Evolutionary conservation across 1,139 yeast genomes (phyloP), one percentile per base, ranked within the genome.

Genomic region (Zygosaccharomyces pseudobailii): DNA sequence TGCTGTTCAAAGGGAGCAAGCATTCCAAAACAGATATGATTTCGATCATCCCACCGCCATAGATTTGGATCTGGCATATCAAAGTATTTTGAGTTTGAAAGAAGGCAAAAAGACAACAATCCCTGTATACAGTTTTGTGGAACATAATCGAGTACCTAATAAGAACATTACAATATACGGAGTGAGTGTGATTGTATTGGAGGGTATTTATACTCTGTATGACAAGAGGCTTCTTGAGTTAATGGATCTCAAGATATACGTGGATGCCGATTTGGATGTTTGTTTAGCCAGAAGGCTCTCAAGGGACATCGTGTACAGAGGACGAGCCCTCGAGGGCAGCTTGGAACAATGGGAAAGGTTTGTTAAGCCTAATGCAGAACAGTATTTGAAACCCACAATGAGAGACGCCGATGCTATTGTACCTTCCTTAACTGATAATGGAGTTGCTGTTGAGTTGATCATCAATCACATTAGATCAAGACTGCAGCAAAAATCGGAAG

Each of bases 301-400:
- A 5, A 74, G 98, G 58, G 98, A 92, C 65, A 89, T 89, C 45
- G 72, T 87, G 20, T 82, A 83, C 52, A 73, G 98, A 52, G 96
- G 95, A 1, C 72, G 98, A 53, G 96, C 89, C 58, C 70, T 90
- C 36, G 73, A 71, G 3, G 95, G 96, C 1, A 86, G 90, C 27
- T 76, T 92, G 55, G 75, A 79, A 53, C 98, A 92, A 63, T 92
- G 97, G 97, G 84, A 86, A 55, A 69, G 71, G 22, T 90, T 84
- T 66, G 98, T 92, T 32, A 92, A 90, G 63, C 98, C 98, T 13
- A 87, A 89, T 64, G 90, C 95, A 8, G 90, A 84, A 21, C 71
- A 80, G 40, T 79, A 76, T 57, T 84, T 92, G 21, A 77, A 76
- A 51, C 94, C 95, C 3, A 87, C 96, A 0, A 80, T 85, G 82